Evolutionary conservation across 345 rosid genomes (phyloP).

Genomic region (Ceriops tagal): DNA sequence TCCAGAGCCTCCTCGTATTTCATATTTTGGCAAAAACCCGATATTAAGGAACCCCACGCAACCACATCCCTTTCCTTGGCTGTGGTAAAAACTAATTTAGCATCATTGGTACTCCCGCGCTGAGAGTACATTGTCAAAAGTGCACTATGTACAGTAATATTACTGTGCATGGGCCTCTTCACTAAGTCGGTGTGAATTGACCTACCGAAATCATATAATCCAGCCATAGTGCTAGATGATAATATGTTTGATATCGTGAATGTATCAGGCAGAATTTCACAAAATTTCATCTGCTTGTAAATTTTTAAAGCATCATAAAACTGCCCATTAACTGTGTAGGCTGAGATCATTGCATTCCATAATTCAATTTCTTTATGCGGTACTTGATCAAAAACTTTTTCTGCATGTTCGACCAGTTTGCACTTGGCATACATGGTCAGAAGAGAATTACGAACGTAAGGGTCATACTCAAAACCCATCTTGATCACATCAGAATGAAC

Average conservation of each 20-base stretch:
- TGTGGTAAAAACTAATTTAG: constrained; percentile 39
- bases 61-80: constrained; percentile 57
- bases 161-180: constrained; percentile 45
- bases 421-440: constrained; percentile 72
- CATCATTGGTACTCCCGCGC: constrained; percentile 44
- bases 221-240: constrained; percentile 44
- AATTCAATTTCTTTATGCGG: constrained; percentile 44
- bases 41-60: constrained; percentile 71
- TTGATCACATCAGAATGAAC: constrained; percentile 63
- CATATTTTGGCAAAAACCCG: constrained; percentile 60
- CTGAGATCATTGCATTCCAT: constrained; percentile 77
- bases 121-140: constrained; percentile 55
- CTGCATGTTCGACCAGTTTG: constrained; percentile 45
- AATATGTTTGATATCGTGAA: constrained; percentile 58
- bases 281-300: constrained; percentile 45
- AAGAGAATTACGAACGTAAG: constrained; percentile 57
- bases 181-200: constrained; percentile 60
- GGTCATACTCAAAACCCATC: constrained; percentile 52
- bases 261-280: constrained; percentile 41
- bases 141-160: constrained; percentile 45
- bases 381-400: constrained; percentile 44
- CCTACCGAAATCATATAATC: constrained; percentile 45
- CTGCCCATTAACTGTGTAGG: constrained; percentile 45
- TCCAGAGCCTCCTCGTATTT: constrained; percentile 50
- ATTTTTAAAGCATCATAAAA: constrained; percentile 39